phyloP scores from a whole-genome alignment of 768 basidiomycete species.

The Russula lepida region DNA sequence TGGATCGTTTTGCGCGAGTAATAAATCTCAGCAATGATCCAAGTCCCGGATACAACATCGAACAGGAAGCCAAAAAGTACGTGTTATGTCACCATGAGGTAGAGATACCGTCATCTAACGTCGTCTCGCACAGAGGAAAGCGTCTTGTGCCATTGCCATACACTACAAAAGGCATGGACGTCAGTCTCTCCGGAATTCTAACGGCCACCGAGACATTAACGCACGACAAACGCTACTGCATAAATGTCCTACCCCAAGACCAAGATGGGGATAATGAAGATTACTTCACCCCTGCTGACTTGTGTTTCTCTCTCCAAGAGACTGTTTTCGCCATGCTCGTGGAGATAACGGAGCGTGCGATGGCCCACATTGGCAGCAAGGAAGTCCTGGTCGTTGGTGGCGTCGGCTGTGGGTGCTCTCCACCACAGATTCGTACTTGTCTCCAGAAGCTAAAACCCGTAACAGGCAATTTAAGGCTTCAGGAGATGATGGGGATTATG shows the following conservation, averaged over 20 bases:
- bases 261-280: constrained; percentile 43
- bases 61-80: constrained; percentile 88
- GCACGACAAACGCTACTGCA: constrained; percentile 68
- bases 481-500: constrained; percentile 99
- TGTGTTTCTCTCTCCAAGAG: constrained; percentile 96
- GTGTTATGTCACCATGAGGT: constrained; percentile 10
- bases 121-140: constrained; percentile 52
- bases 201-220: constrained; percentile 86
- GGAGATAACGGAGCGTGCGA: constrained; percentile 96
- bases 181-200: constrained; percentile 91
- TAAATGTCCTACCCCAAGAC: constrained; percentile 30
- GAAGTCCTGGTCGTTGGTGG: constrained; percentile 98
- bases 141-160: constrained; percentile 82
- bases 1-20: constrained; percentile 94
- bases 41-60: constrained; percentile 94
- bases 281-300: constrained; percentile 86
- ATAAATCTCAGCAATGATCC: constrained; percentile 95
- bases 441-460: neutral
- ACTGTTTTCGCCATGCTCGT: constrained; percentile 97
- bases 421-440: neutral
- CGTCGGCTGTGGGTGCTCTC: constrained; percentile 80
- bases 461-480: constrained; percentile 82
- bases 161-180: constrained; percentile 97
- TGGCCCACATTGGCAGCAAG: constrained; percentile 96
- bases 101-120: neutral